These are phyloP conservation scores for Theobroma grandiflorum DNA, from an alignment of 441 rosid species.

Conservation along the genomic window DNA sequence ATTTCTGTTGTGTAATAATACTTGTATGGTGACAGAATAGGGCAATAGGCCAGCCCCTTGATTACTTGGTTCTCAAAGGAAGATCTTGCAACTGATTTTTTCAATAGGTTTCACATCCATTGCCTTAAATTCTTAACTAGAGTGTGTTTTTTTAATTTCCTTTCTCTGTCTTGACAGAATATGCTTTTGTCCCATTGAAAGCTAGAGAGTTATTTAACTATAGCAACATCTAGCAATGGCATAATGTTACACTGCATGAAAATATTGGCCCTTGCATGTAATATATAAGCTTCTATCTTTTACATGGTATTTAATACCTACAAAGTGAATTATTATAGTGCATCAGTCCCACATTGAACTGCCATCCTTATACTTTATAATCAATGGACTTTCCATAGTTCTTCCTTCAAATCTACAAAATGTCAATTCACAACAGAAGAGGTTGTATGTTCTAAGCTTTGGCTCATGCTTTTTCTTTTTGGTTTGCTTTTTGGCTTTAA, in stretches of 20 bases:
- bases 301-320: slow-evolving; percentile 9
- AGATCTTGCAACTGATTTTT: neutral
- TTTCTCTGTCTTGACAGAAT: slow-evolving; percentile 4
- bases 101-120: neutral
- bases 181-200: slow-evolving; percentile 16
- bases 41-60: neutral
- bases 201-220: slow-evolving; percentile 2
- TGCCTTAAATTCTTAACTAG: neutral
- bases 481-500: neutral
- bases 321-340: neutral
- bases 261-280: neutral
- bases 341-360: neutral
- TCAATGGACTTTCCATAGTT: neutral
- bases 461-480: neutral
- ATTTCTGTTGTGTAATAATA: neutral
- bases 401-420: neutral
- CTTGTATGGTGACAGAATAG: neutral
- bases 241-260: neutral
- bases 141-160: neutral
- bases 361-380: neutral
- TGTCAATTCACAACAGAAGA: neutral
- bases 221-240: neutral
- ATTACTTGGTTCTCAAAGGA: slow-evolving; percentile 11
- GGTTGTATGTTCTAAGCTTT: slow-evolving; percentile 5
- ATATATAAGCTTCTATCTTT: neutral